phyloP scores from a whole-genome alignment of 495 filamentous ascomycete genomes.

The Aspergillus ostianus region DNA sequence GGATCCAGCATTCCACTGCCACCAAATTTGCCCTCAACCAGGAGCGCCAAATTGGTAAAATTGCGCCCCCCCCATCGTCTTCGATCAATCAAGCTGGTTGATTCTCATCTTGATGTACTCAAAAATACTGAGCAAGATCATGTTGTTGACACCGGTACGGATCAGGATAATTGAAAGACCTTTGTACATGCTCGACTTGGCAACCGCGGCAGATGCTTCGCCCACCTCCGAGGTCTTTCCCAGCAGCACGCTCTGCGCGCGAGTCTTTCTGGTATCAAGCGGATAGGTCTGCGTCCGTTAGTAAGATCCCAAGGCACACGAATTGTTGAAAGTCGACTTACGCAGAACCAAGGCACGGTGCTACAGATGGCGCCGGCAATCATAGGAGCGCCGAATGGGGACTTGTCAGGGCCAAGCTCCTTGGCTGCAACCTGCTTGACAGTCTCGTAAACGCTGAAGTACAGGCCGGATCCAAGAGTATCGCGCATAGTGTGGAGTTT shows the following conservation, averaged over 20 bases:
- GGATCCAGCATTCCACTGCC: background rate
- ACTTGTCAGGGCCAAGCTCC: conserved; percentile 37
- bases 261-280: conserved; percentile 49
- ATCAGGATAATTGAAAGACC: conserved; percentile 48
- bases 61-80: conserved; percentile 8
- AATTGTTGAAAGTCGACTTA: conserved; percentile 27
- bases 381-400: conserved; percentile 41
- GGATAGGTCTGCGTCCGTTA: conserved; percentile 41
- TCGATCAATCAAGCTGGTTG: conserved; percentile 29
- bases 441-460: conserved; percentile 90
- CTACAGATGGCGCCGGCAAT: conserved; percentile 49
- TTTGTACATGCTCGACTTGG: conserved; percentile 51
- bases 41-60: conserved; percentile 4
- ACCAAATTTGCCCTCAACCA: conserved; percentile 5
- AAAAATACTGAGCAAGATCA: conserved; percentile 47
- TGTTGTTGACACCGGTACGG: conserved; percentile 49
- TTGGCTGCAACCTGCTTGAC: conserved; percentile 79
- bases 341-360: conserved; percentile 48
- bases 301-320: conserved; percentile 1
- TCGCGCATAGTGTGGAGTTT: conserved; percentile 79
- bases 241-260: conserved; percentile 46
- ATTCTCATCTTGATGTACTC: conserved; percentile 47
- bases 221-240: conserved; percentile 47
- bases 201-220: conserved; percentile 42
- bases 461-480: conserved; percentile 83